Conservation (phyloP, 2,329 filamentous ascomycete genomes). For the Colletotrichum orchidophilum region DNA sequence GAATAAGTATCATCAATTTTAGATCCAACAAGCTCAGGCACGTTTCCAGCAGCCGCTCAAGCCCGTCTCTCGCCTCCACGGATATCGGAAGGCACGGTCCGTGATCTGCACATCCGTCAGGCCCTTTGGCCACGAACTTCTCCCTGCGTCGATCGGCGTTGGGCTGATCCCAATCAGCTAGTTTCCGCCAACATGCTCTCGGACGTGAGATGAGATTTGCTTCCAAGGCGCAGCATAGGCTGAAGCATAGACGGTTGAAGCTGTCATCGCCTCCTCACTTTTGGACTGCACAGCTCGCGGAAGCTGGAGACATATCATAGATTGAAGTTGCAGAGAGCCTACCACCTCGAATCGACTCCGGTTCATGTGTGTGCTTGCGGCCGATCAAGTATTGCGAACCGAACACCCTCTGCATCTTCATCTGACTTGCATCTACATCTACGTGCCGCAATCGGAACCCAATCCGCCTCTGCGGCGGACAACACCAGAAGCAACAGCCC, state of each 20-base stretch:
- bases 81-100: not conserved
- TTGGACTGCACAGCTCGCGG: not conserved
- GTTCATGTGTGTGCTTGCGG: not conserved
- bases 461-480: not conserved
- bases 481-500: not conserved
- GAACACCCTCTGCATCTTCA: not conserved
- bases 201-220: not conserved
- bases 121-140: not conserved
- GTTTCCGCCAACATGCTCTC: not conserved
- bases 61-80: not conserved
- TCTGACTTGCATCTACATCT: not conserved
- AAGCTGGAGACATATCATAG: not conserved
- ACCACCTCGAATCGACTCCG: not conserved
- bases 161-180: not conserved
- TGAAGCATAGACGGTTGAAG: not conserved
- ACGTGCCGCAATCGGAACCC: not conserved
- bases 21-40: not conserved
- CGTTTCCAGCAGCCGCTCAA: not conserved
- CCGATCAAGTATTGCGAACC: not conserved
- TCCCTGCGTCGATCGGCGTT: not conserved
- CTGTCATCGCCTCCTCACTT: not conserved
- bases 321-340: not conserved
- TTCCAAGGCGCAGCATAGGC: not conserved
- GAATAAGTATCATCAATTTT: not conserved
- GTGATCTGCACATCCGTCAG: not conserved